These are phyloP conservation scores for Raddia guianensis DNA, from an alignment of 176 grass and related monocot species.

Conservation along the genomic window DNA sequence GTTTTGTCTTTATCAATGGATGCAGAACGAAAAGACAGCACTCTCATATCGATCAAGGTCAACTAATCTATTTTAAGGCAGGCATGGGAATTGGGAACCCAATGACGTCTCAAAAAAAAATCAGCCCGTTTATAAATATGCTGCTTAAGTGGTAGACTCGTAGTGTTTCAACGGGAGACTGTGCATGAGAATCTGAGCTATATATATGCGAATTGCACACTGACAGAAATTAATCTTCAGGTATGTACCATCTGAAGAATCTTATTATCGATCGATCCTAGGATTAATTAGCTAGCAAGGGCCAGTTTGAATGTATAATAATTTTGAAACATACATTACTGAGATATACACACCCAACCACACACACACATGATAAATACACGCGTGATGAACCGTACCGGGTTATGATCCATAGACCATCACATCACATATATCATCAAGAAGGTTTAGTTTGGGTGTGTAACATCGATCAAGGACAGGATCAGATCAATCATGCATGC, in stretches of 20 bases:
- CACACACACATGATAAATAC: too few species aligned
- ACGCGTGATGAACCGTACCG: too few species aligned
- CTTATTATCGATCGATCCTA: background rate
- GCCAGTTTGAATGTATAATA: background rate
- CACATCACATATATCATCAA: too few species aligned
- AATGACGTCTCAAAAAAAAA: background rate
- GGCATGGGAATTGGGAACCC: background rate
- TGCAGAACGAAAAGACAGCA: slow-evolving; percentile 31
- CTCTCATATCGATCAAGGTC: slow-evolving; percentile 39
- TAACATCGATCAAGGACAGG: too few species aligned
- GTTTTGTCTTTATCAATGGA: slow-evolving; percentile 45
- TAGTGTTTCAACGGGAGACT: background rate
- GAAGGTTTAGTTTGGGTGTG: too few species aligned
- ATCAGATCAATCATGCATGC: too few species aligned
- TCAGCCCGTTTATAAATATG: background rate
- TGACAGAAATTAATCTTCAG: too few species aligned
- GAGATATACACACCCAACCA: too few species aligned
- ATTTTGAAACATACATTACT: background rate
- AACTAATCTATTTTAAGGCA: slow-evolving; percentile 44
- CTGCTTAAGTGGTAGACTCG: background rate
- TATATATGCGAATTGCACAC: background rate
- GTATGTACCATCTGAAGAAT: background rate
- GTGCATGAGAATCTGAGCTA: background rate
- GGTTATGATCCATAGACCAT: too few species aligned
- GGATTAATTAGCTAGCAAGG: background rate